phyloP scores from a whole-genome alignment of 352 stramenopile species.

The Globisporangium emineosum region DNA sequence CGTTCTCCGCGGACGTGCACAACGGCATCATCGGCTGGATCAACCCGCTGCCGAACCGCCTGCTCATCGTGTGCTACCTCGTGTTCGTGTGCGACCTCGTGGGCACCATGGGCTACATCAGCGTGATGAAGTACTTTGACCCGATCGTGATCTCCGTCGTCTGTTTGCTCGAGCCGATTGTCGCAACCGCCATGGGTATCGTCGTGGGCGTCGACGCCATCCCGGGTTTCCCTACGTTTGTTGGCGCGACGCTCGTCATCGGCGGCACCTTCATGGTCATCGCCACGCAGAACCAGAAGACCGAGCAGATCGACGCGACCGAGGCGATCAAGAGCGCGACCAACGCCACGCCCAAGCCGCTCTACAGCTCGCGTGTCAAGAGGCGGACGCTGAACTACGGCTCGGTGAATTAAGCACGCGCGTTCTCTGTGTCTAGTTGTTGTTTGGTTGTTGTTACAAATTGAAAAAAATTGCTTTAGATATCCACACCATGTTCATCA shows the following conservation, averaged over 20 bases:
- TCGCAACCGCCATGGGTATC: slow-evolving; percentile 77
- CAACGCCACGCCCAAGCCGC: slow-evolving; percentile 43
- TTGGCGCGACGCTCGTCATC: slow-evolving; percentile 73
- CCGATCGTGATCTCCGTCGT: slow-evolving; percentile 88
- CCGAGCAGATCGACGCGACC: slow-evolving; percentile 77
- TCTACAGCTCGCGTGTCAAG: slow-evolving; percentile 63
- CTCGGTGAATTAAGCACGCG: slow-evolving; percentile 15
- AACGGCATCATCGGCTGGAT: slow-evolving; percentile 86
- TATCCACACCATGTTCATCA: too few species aligned
- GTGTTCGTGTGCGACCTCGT: slow-evolving; percentile 86
- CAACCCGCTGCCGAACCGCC: slow-evolving; percentile 41
- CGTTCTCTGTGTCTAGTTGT: background rate
- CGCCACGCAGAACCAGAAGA: slow-evolving; percentile 71
- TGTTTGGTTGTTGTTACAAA: too few species aligned
- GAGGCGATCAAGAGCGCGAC: slow-evolving; percentile 58
- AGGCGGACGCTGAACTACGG: slow-evolving; percentile 49
- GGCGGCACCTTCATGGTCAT: slow-evolving; percentile 79
- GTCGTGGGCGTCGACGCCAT: slow-evolving; percentile 68
- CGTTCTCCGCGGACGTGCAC: slow-evolving; percentile 53
- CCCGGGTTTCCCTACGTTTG: slow-evolving; percentile 64
- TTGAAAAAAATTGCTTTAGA: too few species aligned
- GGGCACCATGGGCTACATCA: slow-evolving; percentile 89
- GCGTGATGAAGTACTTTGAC: slow-evolving; percentile 93
- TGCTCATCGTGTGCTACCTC: slow-evolving; percentile 79
- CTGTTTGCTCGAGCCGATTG: slow-evolving; percentile 84